Base-by-base conservation (phyloP, 495 filamentous ascomycete species). In the Daldinia grandis region DNA sequence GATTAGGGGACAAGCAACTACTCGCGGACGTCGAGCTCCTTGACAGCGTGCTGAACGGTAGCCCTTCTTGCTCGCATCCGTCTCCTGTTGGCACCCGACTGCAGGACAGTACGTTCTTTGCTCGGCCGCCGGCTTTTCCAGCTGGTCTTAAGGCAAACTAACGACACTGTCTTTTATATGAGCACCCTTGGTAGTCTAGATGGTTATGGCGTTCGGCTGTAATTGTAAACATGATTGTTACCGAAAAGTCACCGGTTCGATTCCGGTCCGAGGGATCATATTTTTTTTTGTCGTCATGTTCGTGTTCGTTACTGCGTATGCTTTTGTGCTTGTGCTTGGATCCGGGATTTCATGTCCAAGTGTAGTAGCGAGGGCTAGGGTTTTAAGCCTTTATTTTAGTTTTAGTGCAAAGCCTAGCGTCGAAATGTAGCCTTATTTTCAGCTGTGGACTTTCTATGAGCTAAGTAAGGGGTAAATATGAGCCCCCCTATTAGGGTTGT, bases 1-100 rank as follows among this genome's bases (percentile, higher is more conserved):
- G 73, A 51, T 62, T 76, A 4, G 74, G 72, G 28, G 78, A 79
- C 53, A 63, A 64, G 19, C 76, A 78, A 40, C 65, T 79, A 27
- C 65, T 73, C 27, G 58, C 65, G 33, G 70, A 73, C 21, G 70
- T 28, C 1, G 61, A 62, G 33, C 56, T 68, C 3, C 27, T 73
- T 12, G 70, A 73, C 35, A 65, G 70, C 30, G 40, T 73, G 2
- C 17, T 73, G 15, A 73, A 73, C 25, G 42, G 56, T 5, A 57
- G n/a, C n/a, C n/a, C 40, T 38, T 5, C 33, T 53, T 73, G 58
- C 49, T 51, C 24, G 49, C 12, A 25, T 51, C 24, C 8, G 25
- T 53, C 24, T 53, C 24, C 19, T 47, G 19, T 55, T 47, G 6
- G 17, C 8, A 58, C 27, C 31, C 27, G 7, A 58, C 33, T 12